These are phyloP conservation scores for Conringia planisiliqua DNA, from an alignment of 345 rosid species.

Conservation along the genomic window DNA sequence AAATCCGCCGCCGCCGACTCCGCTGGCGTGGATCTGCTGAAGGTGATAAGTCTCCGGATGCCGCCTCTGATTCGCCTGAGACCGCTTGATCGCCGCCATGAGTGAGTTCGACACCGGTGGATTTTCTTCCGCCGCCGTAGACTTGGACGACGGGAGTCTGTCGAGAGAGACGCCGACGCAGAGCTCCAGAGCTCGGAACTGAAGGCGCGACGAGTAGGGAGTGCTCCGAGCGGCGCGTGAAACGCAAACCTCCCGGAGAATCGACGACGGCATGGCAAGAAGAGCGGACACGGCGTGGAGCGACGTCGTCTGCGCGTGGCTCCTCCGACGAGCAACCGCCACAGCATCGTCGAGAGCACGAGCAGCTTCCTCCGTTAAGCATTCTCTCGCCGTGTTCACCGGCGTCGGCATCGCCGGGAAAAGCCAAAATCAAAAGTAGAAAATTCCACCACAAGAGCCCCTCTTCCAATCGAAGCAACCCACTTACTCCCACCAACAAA, in stretches of 20 bases:
- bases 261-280: conserved; percentile 45
- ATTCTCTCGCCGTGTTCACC: conserved; percentile 56
- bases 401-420: conserved; percentile 69
- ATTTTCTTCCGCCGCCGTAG: conserved; percentile 28
- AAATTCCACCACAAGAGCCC: not conserved
- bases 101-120: conserved; percentile 75
- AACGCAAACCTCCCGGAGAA: conserved; percentile 56
- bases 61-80: conserved; percentile 81
- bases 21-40: conserved; percentile 47
- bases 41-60: conserved; percentile 77
- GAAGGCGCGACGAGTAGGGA: conserved; percentile 45
- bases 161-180: conserved; percentile 61
- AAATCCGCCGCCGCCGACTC: conserved; percentile 2
- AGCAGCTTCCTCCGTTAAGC: conserved; percentile 60
- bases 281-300: conserved; percentile 69
- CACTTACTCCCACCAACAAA: conserved; percentile 11
- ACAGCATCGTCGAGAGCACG: conserved; percentile 64
- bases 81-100: conserved; percentile 90
- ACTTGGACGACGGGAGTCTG: conserved; percentile 42
- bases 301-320: conserved; percentile 66
- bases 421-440: conserved; percentile 7
- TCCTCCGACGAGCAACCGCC: conserved; percentile 58
- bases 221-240: conserved; percentile 40
- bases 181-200: conserved; percentile 61
- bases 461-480: conserved; percentile 14